Evolutionary conservation across 306 rosid genomes (phyloP), one percentile per base, ranked within the genome.

Genomic region (Corylus avellana): DNA sequence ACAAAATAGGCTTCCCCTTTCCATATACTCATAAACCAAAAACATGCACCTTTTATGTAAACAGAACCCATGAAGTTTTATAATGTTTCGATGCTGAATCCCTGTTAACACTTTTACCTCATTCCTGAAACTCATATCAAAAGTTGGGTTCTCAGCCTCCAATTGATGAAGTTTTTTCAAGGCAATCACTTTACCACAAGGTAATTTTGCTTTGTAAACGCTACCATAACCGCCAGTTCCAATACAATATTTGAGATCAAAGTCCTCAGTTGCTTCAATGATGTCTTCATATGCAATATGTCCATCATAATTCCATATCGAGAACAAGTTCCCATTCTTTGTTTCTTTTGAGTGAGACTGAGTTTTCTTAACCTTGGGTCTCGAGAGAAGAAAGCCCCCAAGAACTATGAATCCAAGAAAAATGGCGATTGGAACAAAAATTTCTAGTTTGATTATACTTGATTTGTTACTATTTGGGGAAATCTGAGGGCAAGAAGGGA

Each of bases 21-120:
- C 85, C 75, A 77, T 54, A 32, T 77, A 82, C 55, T 82, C 71
- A 22, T 77, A 82, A 1, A 77, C 32, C 32, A 29, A 29, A 29
- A 29, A 29, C 32, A 29, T 29, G 32, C 32, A 29, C 2, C 2
- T 1, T 1, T 76, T 72, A 25, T 76, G 85, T 25, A 76, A 75
- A 5, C 81, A 81, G 18, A 49, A 81, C 0, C 81, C 85, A 29
- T 81, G 37, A 12, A 82, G 75, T 69, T 46, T 77, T 12, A 77
- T 46, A 46, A 82, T 77, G 55, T 72, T 77, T 8, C 9, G 51
- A 3, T 77, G 71, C 3, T 17, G 63, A 0, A 81, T 77, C 35
- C 53, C 46, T 13, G 62, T 50, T 42, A 81, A 72, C 54, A 77
- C 29, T 12, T 63, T 76, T 12, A 72, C 53, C 47, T 81, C 85